Evolutionary conservation across 768 basidiomycete species (phyloP).

Genomic region (Boletus barrowsii): DNA sequence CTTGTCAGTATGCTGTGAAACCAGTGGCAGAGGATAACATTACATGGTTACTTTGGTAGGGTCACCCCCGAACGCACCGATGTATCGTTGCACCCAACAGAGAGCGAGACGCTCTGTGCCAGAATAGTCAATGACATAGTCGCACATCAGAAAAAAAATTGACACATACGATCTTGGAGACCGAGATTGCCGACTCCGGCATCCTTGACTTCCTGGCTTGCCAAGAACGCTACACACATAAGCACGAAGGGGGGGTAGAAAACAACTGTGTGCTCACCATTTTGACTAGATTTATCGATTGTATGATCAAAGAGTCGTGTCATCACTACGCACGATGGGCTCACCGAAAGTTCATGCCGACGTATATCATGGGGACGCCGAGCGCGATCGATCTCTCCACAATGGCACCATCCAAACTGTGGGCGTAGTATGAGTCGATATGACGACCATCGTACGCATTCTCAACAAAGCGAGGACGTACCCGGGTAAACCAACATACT

Average conservation of each 20-base stretch:
- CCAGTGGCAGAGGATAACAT: not conserved
- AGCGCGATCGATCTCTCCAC: slow-evolving; percentile 33
- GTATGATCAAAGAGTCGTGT: too few relatives aligned
- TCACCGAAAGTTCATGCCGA: slow-evolving; percentile 42
- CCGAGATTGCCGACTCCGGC: not conserved
- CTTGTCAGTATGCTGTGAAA: not conserved
- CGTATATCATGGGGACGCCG: slow-evolving; percentile 35
- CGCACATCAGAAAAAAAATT: too few relatives aligned
- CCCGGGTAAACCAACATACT: slow-evolving; percentile 23
- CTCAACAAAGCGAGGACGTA: not conserved
- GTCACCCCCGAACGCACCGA: slow-evolving; percentile 38
- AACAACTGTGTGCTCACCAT: slow-evolving; percentile 1
- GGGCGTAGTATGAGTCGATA: too few relatives aligned
- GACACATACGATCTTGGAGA: not conserved
- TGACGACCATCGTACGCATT: too few relatives aligned
- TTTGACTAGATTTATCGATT: not conserved
- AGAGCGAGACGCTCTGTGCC: slow-evolving; percentile 37
- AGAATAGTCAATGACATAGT: too few relatives aligned
- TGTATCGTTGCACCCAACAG: slow-evolving; percentile 58
- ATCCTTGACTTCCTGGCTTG: not conserved
- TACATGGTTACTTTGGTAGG: slow-evolving; percentile 32
- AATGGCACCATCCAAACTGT: slow-evolving; percentile 22
- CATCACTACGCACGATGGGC: not conserved
- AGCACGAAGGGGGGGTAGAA: not conserved
- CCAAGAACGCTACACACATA: not conserved